Conservation (phyloP, 208 protist genomes). For the Trypanosoma grayi region DNA sequence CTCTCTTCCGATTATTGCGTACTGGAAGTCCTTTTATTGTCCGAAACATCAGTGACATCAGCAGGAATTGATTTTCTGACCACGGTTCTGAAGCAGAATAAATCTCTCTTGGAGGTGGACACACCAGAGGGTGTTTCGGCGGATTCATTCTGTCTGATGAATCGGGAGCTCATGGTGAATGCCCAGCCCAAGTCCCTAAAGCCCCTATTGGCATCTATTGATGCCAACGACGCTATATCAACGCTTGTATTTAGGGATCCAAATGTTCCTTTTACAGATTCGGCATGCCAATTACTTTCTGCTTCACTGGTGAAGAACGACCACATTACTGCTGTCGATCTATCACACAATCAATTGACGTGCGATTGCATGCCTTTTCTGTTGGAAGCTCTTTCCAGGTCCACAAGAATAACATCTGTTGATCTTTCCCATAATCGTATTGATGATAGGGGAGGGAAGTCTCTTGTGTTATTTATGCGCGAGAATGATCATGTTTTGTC, state of each 20-base stretch:
- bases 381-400: constrained; percentile 53
- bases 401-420: constrained; percentile 39
- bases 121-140: constrained; percentile 35
- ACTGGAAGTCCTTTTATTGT: constrained; percentile 45
- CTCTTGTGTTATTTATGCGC: constrained; percentile 41
- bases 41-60: constrained; percentile 52
- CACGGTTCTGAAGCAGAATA: constrained; percentile 47
- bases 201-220: constrained; percentile 41
- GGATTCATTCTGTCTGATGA: constrained; percentile 27
- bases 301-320: constrained; percentile 41
- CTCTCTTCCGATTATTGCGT: constrained; percentile 49
- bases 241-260: constrained; percentile 51
- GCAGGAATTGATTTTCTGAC: constrained; percentile 31
- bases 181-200: constrained; percentile 61
- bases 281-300: constrained; percentile 57
- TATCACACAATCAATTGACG: constrained; percentile 74
- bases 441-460: constrained; percentile 50
- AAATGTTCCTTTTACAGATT: constrained; percentile 44
- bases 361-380: constrained; percentile 49
- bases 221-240: constrained; percentile 45
- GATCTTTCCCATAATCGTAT: constrained; percentile 77
- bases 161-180: constrained; percentile 69
- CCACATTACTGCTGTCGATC: constrained; percentile 41
- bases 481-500: constrained; percentile 39
- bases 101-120: constrained; percentile 28